Percentiles rank a stretch among this genome's conserved stretches.
Conservation (phyloP, 352 stramenopile species). For the Globisporangium orthogonon region DNA sequence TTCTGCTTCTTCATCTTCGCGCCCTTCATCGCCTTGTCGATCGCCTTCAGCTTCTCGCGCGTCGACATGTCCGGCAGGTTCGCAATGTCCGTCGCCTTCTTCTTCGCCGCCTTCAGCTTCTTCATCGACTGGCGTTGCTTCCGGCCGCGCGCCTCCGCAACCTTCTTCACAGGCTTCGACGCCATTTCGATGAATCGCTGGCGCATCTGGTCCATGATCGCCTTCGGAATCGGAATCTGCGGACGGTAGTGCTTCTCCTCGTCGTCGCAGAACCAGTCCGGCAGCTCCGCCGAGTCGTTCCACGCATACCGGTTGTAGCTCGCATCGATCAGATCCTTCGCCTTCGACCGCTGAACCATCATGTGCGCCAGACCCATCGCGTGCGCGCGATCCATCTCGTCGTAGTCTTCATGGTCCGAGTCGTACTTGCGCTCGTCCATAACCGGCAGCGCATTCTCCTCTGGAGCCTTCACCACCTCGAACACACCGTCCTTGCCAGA, state of each 20-base stretch:
- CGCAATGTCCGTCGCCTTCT: conserved; percentile 95
- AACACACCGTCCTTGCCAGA: conserved; percentile 21
- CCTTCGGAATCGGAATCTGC: conserved; percentile 95
- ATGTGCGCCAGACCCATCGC: conserved; percentile 97
- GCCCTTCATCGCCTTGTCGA: conserved; percentile 96
- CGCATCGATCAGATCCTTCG: conserved; percentile 97
- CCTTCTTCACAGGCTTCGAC: conserved; percentile 98
- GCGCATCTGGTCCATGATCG: conserved; percentile 98
- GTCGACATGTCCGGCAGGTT: conserved; percentile 96
- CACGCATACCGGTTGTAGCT: conserved; percentile 99
- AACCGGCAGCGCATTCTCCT: conserved; percentile 36
- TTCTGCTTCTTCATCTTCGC: conserved; percentile 86
- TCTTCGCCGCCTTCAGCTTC: conserved; percentile 96
- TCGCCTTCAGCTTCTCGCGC: conserved; percentile 96
- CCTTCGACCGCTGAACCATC: conserved; percentile 96
- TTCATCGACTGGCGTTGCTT: conserved; percentile 93
- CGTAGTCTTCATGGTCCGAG: conserved; percentile 96
- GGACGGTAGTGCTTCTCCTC: conserved; percentile 97
- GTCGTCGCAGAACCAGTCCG: conserved; percentile 97
- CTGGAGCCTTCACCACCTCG: conserved; percentile 41
- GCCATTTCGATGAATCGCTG: conserved; percentile 94
- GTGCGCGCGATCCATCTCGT: conserved; percentile 94
- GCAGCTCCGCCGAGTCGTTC: conserved; percentile 95
- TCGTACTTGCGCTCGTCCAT: conserved; percentile 92
- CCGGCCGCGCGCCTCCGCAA: conserved; percentile 94